These are phyloP conservation scores for Exophiala bonariae DNA, from an alignment of 2,329 filamentous ascomycete species.

Conservation along the genomic window DNA sequence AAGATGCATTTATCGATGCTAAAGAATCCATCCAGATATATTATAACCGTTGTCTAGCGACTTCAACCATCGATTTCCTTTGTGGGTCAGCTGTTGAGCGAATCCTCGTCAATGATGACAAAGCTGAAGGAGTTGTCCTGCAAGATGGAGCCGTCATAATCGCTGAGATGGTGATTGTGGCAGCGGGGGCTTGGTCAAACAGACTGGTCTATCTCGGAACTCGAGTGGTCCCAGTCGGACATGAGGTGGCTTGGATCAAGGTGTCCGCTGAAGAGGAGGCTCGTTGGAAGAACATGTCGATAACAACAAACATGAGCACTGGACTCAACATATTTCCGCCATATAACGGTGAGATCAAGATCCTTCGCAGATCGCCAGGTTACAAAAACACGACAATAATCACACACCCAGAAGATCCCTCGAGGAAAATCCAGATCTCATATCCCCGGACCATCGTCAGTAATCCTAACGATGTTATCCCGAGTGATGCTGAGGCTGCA, in stretches of 20 bases:
- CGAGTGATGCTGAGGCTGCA: slow-evolving; percentile 25
- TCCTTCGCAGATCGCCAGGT: slow-evolving; percentile 28
- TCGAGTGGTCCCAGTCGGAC: slow-evolving; percentile 20
- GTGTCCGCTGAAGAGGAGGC: slow-evolving; percentile 27
- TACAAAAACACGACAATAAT: slow-evolving; percentile 28
- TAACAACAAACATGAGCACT: slow-evolving; percentile 31
- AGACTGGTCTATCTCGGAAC: slow-evolving; percentile 25
- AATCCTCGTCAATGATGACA: slow-evolving; percentile 7
- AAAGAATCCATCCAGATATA: slow-evolving; percentile 27
- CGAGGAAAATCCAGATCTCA: slow-evolving; percentile 23
- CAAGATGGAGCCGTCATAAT: slow-evolving; percentile 20
- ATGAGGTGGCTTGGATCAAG: slow-evolving; percentile 32
- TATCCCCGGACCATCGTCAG: slow-evolving; percentile 27
- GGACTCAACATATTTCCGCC: slow-evolving; percentile 34
- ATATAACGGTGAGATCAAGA: slow-evolving; percentile 31
- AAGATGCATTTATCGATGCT: slow-evolving; percentile 30
- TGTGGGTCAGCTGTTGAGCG: slow-evolving; percentile 24
- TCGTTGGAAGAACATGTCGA: slow-evolving; percentile 32
- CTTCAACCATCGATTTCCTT: slow-evolving; percentile 23
- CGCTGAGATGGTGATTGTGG: slow-evolving; percentile 23
- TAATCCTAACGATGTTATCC: slow-evolving; percentile 29
- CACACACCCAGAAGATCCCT: slow-evolving; percentile 26
- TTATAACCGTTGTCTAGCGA: slow-evolving; percentile 26
- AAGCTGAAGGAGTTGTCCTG: slow-evolving; percentile 20
- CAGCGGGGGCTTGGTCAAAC: slow-evolving; percentile 30